Evolutionary conservation across 495 filamentous ascomycete species (phyloP).

Genomic region (Ramalina intermedia): DNA sequence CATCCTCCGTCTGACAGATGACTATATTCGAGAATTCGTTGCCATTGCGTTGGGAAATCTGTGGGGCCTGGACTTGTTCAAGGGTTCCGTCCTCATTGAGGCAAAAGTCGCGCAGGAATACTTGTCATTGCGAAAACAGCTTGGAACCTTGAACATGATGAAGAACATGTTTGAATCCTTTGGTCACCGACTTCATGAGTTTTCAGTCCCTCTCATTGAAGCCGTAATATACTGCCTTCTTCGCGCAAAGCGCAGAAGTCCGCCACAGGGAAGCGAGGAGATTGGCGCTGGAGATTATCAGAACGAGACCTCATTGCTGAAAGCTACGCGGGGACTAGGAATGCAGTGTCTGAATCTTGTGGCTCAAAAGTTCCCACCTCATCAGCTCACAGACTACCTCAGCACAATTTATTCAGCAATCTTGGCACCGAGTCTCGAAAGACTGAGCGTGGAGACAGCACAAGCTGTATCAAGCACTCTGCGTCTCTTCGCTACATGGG

Average conservation of each 20-base stretch:
- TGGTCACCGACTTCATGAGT: slow-evolving; percentile 49
- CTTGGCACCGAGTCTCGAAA: slow-evolving; percentile 60
- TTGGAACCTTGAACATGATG: slow-evolving; percentile 80
- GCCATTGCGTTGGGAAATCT: slow-evolving; percentile 67
- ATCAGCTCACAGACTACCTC: slow-evolving; percentile 58
- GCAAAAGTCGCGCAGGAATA: slow-evolving; percentile 36
- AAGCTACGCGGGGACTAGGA: slow-evolving; percentile 54
- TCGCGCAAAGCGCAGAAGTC: slow-evolving; percentile 41
- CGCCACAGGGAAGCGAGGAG: slow-evolving; percentile 27
- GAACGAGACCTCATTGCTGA: slow-evolving; percentile 30
- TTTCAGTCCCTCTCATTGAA: slow-evolving; percentile 48
- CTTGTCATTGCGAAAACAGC: slow-evolving; percentile 57
- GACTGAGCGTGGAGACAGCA: slow-evolving; percentile 72
- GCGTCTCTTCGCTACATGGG: slow-evolving; percentile 69
- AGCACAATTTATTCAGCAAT: slow-evolving; percentile 55
- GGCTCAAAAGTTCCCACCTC: slow-evolving; percentile 50
- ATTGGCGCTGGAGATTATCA: background rate
- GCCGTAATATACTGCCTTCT: slow-evolving; percentile 68
- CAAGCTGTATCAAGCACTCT: slow-evolving; percentile 76
- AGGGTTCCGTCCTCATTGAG: slow-evolving; percentile 35
- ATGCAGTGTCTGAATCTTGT: slow-evolving; percentile 67
- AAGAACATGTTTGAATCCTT: slow-evolving; percentile 76
- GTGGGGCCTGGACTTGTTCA: slow-evolving; percentile 37
- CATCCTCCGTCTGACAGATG: slow-evolving; percentile 42
- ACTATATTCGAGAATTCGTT: slow-evolving; percentile 65